Base-by-base conservation (phyloP, 768 basidiomycete species). In the Boletus bicolor region DNA sequence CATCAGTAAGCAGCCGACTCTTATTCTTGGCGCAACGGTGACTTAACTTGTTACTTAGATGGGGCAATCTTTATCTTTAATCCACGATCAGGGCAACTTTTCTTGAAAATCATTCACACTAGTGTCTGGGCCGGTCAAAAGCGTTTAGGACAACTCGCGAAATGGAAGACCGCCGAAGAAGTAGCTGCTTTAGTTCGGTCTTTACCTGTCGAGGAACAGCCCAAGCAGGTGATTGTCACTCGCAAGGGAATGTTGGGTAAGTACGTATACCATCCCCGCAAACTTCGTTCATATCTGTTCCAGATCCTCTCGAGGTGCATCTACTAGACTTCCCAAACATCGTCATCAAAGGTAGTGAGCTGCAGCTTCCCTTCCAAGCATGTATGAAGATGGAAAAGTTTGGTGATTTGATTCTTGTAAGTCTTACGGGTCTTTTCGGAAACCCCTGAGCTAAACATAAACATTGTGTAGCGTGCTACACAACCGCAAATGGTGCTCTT, bases 341-440 rank as follows among this genome's bases (percentile, higher is more conserved):
- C 62, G 97, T 99, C 73, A 99, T 99, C 80, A 98, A 98, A 77
- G 97, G 97, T 55, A 94, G 91, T 62, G 97, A 99, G 72, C 78
- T 99, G 46, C 97, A 99, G 66, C 77, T 98, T 54, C 97, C 97
- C 0, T 99, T 99, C 94, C 96, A 98, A 75, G 96, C 97, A 15
- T 96, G 94, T 64, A 94, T 99, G 92, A 98, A 98, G 80, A 95
- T 98, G 89, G 97, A 99, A 82, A 98, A 98, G 75, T 98, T 99
- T 63, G 97, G 97, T 76, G 97, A 99, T 71, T 78, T 99, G 58
- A 98, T 98, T 61, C 72, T 98, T 70, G 87, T 87, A 68, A 49
- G 79, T 64, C 34, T 17, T 35, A 28, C 39, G 38, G 14, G 24
- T 51, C 8, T 9, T 15, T 15, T 19, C 4, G 24, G 7, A 19